phyloP scores from a whole-genome alignment of 441 rosid species.

The Arabidopsis lyrata region DNA sequence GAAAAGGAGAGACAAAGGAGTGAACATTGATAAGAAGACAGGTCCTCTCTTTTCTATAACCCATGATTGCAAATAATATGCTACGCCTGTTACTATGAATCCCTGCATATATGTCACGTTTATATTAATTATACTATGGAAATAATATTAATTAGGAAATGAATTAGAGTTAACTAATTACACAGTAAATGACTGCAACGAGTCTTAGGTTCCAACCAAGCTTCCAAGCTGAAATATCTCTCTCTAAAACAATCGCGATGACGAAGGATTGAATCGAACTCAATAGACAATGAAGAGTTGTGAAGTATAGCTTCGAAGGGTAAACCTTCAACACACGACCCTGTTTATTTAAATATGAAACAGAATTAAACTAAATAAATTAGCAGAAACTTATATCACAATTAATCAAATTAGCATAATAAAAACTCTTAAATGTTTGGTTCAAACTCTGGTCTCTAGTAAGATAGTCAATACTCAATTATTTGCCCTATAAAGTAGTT shows the following conservation, averaged over 20 bases:
- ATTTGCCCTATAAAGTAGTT: neutral
- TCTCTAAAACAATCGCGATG: constrained; percentile 75
- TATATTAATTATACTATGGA: neutral
- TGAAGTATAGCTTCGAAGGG: constrained; percentile 87
- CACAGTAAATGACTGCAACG: constrained; percentile 80
- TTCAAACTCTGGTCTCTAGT: neutral
- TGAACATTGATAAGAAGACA: constrained; percentile 91
- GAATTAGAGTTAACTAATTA: constrained; percentile 43
- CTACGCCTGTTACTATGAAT: constrained; percentile 79
- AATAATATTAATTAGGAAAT: neutral
- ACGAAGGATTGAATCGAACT: constrained; percentile 76
- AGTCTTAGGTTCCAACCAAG: constrained; percentile 83
- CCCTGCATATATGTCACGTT: constrained; percentile 57
- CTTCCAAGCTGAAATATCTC: constrained; percentile 76
- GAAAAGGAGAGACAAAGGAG: constrained; percentile 71
- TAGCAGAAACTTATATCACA: neutral
- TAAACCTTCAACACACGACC: constrained; percentile 59
- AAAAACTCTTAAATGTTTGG: neutral
- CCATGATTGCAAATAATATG: constrained; percentile 89
- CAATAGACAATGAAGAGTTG: constrained; percentile 75
- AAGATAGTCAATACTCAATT: neutral
- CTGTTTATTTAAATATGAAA: constrained; percentile 46
- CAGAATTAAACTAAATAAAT: neutral
- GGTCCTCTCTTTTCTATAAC: constrained; percentile 90
- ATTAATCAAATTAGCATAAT: too few species aligned